Conservation (phyloP, 352 stramenopile species). For the Phytophthora aleatoria region DNA sequence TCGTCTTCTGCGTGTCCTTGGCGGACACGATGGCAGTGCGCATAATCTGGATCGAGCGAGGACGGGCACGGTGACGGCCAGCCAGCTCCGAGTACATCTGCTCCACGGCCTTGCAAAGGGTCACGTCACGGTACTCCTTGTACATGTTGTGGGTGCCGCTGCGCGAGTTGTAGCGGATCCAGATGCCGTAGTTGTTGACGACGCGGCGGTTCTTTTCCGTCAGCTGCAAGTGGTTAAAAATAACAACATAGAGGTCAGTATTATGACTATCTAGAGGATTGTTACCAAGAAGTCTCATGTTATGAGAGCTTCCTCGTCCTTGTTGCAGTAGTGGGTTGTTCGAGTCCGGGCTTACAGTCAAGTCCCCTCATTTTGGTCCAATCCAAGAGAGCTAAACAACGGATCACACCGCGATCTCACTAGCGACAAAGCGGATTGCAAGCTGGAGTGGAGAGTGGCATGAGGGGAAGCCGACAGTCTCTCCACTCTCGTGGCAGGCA, state of each 20-base stretch:
- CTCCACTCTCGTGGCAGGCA: conserved; percentile 87
- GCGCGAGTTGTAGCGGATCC: conserved; percentile 99
- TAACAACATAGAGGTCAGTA: conserved; percentile 19
- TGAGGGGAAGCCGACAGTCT: conserved; percentile 18
- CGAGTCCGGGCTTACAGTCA: conserved; percentile 31
- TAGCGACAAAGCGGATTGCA: conserved; percentile 82
- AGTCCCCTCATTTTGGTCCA: conserved; percentile 34
- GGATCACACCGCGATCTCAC: conserved; percentile 72
- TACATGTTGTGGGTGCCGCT: conserved; percentile 99
- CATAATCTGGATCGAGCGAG: conserved; percentile 99
- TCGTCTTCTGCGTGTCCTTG: conserved; percentile 96
- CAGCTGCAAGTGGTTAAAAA: conserved; percentile 65
- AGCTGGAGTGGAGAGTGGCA: conserved; percentile 75
- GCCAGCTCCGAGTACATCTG: conserved; percentile 99
- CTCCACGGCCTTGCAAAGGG: conserved; percentile 96
- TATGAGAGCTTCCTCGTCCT: conserved; percentile 9
- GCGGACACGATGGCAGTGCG: conserved; percentile 95
- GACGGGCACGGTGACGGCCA: conserved; percentile 96
- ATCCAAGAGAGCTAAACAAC: conserved; percentile 69
- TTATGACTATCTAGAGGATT: neutral
- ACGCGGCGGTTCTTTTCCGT: conserved; percentile 98
- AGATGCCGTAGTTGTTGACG: conserved; percentile 99
- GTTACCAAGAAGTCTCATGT: neutral
- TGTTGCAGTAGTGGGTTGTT: conserved; percentile 25
- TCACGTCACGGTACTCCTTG: conserved; percentile 99